Percentiles rank a stretch among this genome's conserved stretches.
phyloP scores from a whole-genome alignment of 2,329 filamentous ascomycete species.

The Sporothrix dimorphospora region DNA sequence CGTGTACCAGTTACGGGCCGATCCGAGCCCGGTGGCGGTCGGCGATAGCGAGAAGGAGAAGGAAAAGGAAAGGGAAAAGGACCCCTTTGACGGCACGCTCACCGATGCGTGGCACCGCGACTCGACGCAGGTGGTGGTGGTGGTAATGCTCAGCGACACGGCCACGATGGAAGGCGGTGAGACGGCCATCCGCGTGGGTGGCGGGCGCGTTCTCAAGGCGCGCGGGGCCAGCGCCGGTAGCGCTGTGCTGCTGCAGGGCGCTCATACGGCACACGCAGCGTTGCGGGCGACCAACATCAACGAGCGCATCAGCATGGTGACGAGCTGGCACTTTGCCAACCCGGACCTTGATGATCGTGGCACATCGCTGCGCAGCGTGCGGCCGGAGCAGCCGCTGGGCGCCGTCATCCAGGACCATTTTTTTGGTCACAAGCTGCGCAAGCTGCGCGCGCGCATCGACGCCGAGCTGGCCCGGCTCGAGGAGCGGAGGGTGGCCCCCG shows the following conservation, averaged over 20 bases:
- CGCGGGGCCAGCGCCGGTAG: conserved; percentile 30
- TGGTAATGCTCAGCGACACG: conserved; percentile 33
- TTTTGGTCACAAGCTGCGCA: conserved; percentile 28
- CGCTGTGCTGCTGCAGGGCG: conserved; percentile 32
- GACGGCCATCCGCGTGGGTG: conserved; percentile 30
- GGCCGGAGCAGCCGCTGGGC: conserved; percentile 28
- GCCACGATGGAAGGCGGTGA: conserved; percentile 32
- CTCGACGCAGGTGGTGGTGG: conserved; percentile 29
- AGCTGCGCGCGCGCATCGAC: conserved; percentile 30
- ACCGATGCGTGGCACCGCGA: conserved; percentile 33
- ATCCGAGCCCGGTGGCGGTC: neutral
- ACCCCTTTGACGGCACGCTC: conserved; percentile 22
- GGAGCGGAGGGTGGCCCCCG: conserved; percentile 13
- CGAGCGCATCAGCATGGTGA: conserved; percentile 31
- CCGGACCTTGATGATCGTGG: conserved; percentile 31
- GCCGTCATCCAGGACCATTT: conserved; percentile 29
- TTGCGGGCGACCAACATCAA: conserved; percentile 32
- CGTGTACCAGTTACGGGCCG: conserved; percentile 22
- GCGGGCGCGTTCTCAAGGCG: conserved; percentile 28
- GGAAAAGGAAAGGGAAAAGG: neutral
- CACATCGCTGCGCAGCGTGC: conserved; percentile 30
- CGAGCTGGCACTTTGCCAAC: conserved; percentile 32
- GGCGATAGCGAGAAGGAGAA: conserved; percentile 16
- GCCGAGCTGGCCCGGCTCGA: conserved; percentile 23
- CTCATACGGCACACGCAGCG: conserved; percentile 30